Conservation (phyloP, 148 eudicot species). For the Rhododendron williamsianum region DNA sequence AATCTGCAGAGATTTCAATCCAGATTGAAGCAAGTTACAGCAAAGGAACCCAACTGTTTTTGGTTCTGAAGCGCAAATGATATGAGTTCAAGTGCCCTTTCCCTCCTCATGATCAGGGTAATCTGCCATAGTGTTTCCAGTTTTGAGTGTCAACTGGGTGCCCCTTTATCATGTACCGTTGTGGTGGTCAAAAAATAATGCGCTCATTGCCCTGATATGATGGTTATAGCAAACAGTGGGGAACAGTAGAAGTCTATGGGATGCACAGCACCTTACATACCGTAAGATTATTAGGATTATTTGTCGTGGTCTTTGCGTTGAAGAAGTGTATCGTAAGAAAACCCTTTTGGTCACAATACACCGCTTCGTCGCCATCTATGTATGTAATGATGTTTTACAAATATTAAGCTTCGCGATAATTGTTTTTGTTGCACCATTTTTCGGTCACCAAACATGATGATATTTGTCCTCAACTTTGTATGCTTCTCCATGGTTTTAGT, state of each 20-base stretch:
- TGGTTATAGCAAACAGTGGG: neutral
- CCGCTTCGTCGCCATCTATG: neutral
- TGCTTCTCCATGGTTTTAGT: neutral
- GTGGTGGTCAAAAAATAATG: neutral
- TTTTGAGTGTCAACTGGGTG: neutral
- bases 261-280: neutral
- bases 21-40: neutral
- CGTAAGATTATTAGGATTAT: neutral
- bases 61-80: conserved; percentile 8
- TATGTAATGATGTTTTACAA: neutral
- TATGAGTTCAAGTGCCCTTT: neutral
- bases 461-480: neutral
- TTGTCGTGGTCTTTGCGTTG: neutral
- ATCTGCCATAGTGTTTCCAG: neutral
- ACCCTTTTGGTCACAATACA: neutral
- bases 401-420: neutral
- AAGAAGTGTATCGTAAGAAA: neutral
- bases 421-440: neutral
- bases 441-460: neutral
- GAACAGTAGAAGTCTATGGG: neutral
- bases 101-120: neutral
- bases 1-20: neutral
- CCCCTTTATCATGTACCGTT: neutral
- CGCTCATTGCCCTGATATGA: neutral
- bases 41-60: neutral